Evolutionary conservation across 2,329 filamentous ascomycete genomes (phyloP), one percentile per base, ranked within the genome.

Genomic region (Cercospora beticola): DNA sequence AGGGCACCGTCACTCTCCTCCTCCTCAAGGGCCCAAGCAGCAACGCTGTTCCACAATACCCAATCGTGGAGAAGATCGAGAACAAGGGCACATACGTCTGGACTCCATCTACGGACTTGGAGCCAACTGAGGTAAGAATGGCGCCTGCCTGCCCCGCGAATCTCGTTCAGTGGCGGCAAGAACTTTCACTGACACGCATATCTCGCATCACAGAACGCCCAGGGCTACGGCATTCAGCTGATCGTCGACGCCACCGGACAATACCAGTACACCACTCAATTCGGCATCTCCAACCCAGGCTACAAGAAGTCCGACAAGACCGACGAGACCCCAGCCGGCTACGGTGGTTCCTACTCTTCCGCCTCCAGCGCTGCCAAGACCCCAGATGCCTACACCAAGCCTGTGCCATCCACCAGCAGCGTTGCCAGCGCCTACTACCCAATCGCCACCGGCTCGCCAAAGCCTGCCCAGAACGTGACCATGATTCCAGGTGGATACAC

Each of bases 211-310:
- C 26, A 58, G 54, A 52, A 76, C 70, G 83, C 85, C 70, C 83
- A 82, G 73, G 84, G 82, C 79, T 89, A 89, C 80, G 88, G 87
- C 70, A 81, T 90, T 76, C 83, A 88, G 77, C 79, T 90, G 74
- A 86, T 89, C 73, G 86, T 86, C 72, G 86, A 88, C 75, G 81
- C 82, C 61, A 86, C 82, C 70, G 86, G 87, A 76, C 79, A 85
- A 76, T 89, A 87, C 83, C 87, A 89, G 77, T 88, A 84, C 80
- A 85, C 84, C 54, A 86, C 85, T 68, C 87, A 89, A 78, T 89
- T 89, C 81, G 87, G 87, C 74, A 83, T 90, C 80, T 82, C 80
- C 69, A 85, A 84, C 76, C 65, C 76, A 57, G 68, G 77, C 64
- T 79, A 76, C 75, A 65, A 74, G 40, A 59, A 67, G 33, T 63